phyloP scores from a whole-genome alignment of 23 red algal species.

The Gracilaria caudata region DNA sequence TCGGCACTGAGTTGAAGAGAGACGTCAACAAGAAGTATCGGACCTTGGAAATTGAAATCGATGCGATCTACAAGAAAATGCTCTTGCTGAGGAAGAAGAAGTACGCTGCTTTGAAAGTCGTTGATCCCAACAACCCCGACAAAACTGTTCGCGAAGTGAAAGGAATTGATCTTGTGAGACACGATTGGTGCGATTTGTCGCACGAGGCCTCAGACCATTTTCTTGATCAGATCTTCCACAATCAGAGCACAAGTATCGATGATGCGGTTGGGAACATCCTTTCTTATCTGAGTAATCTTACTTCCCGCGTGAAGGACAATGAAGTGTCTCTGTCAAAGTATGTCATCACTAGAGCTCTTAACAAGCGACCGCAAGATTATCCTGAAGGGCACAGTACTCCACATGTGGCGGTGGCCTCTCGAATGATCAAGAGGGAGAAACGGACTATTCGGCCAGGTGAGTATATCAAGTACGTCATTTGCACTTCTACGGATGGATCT shows the following conservation, averaged over 20 bases:
- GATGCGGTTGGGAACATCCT: constrained; percentile 81
- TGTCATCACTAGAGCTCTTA: constrained; percentile 88
- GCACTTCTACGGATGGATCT: constrained; percentile 9
- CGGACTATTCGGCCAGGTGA: constrained; percentile 69
- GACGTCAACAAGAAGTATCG: constrained; percentile 93
- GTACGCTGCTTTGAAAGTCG: constrained; percentile 88
- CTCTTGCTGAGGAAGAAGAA: constrained; percentile 98
- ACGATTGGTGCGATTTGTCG: constrained; percentile 95
- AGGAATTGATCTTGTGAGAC: constrained; percentile 95
- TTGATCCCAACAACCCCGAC: constrained; percentile 56
- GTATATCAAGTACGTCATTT: constrained; percentile 94
- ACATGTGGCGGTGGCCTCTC: constrained; percentile 95
- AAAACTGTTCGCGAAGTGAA: constrained; percentile 90
- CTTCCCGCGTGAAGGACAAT: constrained; percentile 58
- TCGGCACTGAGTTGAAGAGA: constrained; percentile 77
- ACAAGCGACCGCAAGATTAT: constrained; percentile 84
- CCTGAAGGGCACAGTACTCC: constrained; percentile 71
- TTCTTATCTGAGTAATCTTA: constrained; percentile 44
- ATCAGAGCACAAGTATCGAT: constrained; percentile 37
- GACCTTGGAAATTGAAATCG: constrained; percentile 97
- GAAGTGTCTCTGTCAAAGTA: constrained; percentile 68
- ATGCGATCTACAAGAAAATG: constrained; percentile 97
- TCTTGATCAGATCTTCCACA: constrained; percentile 64
- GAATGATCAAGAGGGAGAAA: constrained; percentile 56
- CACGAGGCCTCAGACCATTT: constrained; percentile 69